A percentile compares a stretch with the other conserved stretches of the same genome.
These are phyloP conservation scores for Paracorniculantispora psalliotae DNA, from an alignment of 2,329 filamentous ascomycete genomes.

Conservation along the genomic window DNA sequence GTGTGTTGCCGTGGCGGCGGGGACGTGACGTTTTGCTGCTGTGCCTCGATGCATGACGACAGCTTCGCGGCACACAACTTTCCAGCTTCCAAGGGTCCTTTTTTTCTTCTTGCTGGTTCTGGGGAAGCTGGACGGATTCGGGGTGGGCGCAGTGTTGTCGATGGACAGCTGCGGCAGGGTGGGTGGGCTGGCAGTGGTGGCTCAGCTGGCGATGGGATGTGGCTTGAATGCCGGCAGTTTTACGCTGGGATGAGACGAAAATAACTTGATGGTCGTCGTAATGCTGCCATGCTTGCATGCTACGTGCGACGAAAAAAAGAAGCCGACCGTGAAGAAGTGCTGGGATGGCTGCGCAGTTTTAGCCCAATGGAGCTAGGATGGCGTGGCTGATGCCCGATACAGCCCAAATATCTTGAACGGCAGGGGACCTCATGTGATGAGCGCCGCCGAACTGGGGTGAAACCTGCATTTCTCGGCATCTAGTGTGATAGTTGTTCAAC, in stretches of 20 bases:
- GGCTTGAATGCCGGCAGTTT: conserved; percentile 2
- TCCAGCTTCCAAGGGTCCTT: not conserved
- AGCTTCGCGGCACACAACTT: not conserved
- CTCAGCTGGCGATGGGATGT: not conserved
- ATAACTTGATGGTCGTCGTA: not conserved
- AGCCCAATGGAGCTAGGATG: not conserved
- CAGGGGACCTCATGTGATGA: not conserved
- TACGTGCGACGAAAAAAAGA: no score
- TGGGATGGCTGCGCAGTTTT: not conserved
- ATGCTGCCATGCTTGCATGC: no score
- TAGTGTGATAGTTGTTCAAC: not conserved
- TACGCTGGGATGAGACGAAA: not conserved
- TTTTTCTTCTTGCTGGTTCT: not conserved
- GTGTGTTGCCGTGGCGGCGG: not conserved
- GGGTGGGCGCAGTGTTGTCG: not conserved
- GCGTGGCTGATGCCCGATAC: not conserved
- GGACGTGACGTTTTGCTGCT: conserved; percentile 8
- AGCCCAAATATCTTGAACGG: not conserved
- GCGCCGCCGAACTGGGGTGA: not conserved
- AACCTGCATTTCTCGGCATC: not conserved
- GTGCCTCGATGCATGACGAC: conserved; percentile 12
- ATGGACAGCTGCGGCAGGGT: not conserved
- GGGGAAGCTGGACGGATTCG: not conserved
- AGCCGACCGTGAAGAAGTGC: not conserved
- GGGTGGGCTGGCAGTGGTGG: conserved; percentile 3